phyloP scores from a whole-genome alignment of 495 filamentous ascomycete genomes.

The Trichoderma erinaceum region DNA sequence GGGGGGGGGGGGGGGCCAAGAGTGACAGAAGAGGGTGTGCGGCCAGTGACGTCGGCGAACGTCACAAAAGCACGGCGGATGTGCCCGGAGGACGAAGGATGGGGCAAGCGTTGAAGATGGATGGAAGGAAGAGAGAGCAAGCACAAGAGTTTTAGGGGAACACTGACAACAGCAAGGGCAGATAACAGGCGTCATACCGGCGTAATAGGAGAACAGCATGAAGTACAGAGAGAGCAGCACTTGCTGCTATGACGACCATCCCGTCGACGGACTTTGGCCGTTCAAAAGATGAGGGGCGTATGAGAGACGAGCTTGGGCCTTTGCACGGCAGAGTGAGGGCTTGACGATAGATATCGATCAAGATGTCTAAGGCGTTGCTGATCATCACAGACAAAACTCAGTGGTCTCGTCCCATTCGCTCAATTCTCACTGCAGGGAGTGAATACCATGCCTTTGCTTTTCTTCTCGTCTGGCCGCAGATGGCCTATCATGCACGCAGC shows the following conservation, averaged over 20 bases:
- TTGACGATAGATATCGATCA: not conserved
- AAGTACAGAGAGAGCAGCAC: not conserved
- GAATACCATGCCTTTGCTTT: not conserved
- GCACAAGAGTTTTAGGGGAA: not conserved
- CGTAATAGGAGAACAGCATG: not conserved
- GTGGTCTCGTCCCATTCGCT: not conserved
- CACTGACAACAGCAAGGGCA: not conserved
- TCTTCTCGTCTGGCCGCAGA: not conserved
- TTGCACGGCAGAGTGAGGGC: not conserved
- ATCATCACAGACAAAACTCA: not conserved
- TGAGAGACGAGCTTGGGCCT: not conserved
- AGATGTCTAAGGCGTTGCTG: not conserved
- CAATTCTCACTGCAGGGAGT: not conserved
- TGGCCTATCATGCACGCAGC: not conserved
- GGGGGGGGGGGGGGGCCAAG: not conserved
- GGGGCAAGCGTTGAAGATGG: not conserved
- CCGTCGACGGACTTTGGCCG: not conserved
- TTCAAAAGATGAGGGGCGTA: not conserved
- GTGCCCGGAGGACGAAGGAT: conserved; percentile 3
- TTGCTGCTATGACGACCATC: conserved; percentile 3
- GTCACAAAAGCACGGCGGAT: conserved; percentile 3
- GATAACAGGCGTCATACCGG: not conserved
- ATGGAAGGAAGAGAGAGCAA: not conserved
- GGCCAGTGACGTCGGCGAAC: conserved; percentile 13
- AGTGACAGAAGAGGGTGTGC: conserved; percentile 6